These are phyloP conservation scores for Przewalskia tangutica DNA, from an alignment of 257 asterid genomes.

Conservation along the genomic window DNA sequence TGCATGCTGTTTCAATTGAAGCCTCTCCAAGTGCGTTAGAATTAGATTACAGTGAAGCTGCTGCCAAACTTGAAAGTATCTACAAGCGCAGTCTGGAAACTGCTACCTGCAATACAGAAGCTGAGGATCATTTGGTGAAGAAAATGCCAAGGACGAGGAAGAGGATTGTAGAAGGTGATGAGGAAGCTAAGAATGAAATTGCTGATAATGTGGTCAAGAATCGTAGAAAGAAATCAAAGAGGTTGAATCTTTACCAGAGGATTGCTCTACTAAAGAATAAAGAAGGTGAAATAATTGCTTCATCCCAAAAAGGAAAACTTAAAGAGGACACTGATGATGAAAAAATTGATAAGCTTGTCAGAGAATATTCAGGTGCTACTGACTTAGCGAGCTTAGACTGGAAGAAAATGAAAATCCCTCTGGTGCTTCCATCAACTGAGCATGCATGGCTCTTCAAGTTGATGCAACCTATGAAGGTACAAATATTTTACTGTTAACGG, in stretches of 20 bases:
- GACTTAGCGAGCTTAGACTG: slow-evolving; percentile 59
- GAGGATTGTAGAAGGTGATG: slow-evolving; percentile 27
- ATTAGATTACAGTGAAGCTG: slow-evolving; percentile 76
- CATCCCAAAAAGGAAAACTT: slow-evolving; percentile 16
- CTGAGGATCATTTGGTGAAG: slow-evolving; percentile 22
- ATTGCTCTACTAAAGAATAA: slow-evolving; percentile 40
- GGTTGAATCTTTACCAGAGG: slow-evolving; percentile 73
- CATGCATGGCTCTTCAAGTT: slow-evolving; percentile 69
- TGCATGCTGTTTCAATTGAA: slow-evolving; percentile 38
- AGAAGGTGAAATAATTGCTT: slow-evolving; percentile 27
- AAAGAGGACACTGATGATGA: slow-evolving; percentile 31
- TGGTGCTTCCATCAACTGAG: slow-evolving; percentile 71
- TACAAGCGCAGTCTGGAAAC: slow-evolving; percentile 44
- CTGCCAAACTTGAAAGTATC: slow-evolving; percentile 59
- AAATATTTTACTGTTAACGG: not conserved
- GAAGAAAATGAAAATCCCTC: slow-evolving; percentile 86
- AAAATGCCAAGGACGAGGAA: slow-evolving; percentile 36
- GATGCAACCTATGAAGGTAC: slow-evolving; percentile 89
- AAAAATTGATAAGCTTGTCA: slow-evolving; percentile 51
- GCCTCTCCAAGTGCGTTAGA: slow-evolving; percentile 41
- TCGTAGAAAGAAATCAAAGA: slow-evolving; percentile 32
- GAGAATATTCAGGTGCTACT: slow-evolving; percentile 55
- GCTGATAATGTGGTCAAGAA: slow-evolving; percentile 34
- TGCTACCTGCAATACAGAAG: slow-evolving; percentile 29
- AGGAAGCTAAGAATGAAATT: slow-evolving; percentile 19